Conservation (phyloP, 1,284 basidiomycete genomes). For the Paramarasmius palmivorus region DNA sequence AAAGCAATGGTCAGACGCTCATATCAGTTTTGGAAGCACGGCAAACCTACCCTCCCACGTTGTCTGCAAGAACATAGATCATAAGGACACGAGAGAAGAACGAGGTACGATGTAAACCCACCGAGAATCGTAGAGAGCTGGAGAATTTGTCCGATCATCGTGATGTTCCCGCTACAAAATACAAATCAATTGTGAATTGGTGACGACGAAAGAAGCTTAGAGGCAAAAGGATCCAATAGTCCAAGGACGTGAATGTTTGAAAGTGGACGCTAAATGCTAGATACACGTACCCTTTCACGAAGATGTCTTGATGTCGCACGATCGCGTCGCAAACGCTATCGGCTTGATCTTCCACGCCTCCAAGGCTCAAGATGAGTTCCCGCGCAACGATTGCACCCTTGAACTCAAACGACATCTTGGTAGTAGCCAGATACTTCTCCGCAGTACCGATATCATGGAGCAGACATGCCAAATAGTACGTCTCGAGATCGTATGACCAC, state of each 20-base stretch:
- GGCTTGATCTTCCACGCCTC: constrained; percentile 51
- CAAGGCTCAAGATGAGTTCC: constrained; percentile 45
- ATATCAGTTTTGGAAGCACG: background rate
- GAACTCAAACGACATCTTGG: constrained; percentile 62
- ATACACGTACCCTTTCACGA: constrained; percentile 46
- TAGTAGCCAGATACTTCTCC: constrained; percentile 47
- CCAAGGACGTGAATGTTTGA: background rate
- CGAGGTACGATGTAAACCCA: constrained; percentile 22
- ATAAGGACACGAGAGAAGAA: constrained; percentile 6
- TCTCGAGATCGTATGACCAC: constrained; percentile 48
- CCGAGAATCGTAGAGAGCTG: constrained; percentile 54
- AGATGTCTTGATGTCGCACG: constrained; percentile 60
- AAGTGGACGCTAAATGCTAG: background rate
- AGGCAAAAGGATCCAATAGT: background rate
- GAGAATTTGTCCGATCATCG: constrained; percentile 52
- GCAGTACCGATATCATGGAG: constrained; percentile 60
- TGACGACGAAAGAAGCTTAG: background rate
- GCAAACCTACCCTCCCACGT: constrained; percentile 44
- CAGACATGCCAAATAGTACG: constrained; percentile 53
- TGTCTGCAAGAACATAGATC: constrained; percentile 28
- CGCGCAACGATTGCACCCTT: constrained; percentile 57
- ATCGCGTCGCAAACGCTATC: constrained; percentile 60
- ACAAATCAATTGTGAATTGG: constrained; percentile 12
- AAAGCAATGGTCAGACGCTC: too few relatives aligned
- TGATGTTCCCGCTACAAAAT: constrained; percentile 44